Conservation (phyloP, 1,284 basidiomycete species). For the Leucoagaricus sp. region DNA sequence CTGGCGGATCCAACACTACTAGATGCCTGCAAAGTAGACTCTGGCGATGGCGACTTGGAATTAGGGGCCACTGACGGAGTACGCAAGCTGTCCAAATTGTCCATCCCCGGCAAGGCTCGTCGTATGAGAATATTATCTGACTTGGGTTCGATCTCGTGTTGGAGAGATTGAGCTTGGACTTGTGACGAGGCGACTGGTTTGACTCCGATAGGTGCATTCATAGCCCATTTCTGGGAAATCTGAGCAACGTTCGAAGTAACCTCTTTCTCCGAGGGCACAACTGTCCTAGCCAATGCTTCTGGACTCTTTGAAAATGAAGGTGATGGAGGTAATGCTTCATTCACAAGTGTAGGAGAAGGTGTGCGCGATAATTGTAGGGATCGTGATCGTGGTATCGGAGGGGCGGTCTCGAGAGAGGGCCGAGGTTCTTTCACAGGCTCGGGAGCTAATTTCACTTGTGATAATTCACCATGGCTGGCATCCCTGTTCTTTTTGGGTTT, state of each 20-base stretch:
- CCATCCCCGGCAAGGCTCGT: conserved; percentile 22
- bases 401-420: neutral
- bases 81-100: conserved; percentile 2
- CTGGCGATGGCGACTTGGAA: conserved; percentile 6
- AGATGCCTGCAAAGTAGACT: conserved; percentile 2
- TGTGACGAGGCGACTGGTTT: conserved; percentile 3
- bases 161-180: neutral
- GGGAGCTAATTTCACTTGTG: conserved; percentile 11
- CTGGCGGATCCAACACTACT: neutral
- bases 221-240: conserved; percentile 17
- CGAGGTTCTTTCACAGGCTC: conserved; percentile 1
- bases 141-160: conserved; percentile 6
- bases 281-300: neutral
- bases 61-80: neutral
- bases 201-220: conserved; percentile 16
- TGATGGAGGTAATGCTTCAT: neutral
- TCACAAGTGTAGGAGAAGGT: neutral
- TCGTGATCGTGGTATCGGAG: neutral
- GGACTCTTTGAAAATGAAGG: neutral
- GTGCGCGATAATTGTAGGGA: neutral
- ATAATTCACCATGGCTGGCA: no score
- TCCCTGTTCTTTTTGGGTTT: conserved; percentile 54
- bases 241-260: conserved; percentile 17
- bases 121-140: conserved; percentile 16
- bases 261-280: neutral